Base-by-base conservation (phyloP, 164 flowering plant species). In the Brasenia schreberi region DNA sequence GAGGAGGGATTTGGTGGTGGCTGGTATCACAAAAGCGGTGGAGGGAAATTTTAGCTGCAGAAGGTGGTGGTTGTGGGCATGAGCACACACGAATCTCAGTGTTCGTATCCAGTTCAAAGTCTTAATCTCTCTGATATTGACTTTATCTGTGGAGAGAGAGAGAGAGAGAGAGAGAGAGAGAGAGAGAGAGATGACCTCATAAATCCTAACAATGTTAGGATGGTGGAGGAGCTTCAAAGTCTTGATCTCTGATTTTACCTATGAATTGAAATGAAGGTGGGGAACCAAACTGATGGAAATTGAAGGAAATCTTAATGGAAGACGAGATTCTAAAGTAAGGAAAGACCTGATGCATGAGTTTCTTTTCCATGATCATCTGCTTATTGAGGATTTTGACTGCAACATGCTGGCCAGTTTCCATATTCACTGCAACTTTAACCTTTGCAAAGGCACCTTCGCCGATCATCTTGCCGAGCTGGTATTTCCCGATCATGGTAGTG, bases 361-460 rank as follows among this genome's bases (percentile, higher is more conserved):
- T 76, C 70, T 77, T 74, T 7, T 79, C 73, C 60, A 81, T 52
- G 43, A 89, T 83, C 87, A 80, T 80, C 59, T 71, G 61, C 81
- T 89, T 87, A 64, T 87, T 86, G 0, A 89, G 83, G 79, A 89
- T 79, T 77, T 89, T 89, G 71, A 87, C 69, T 0, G 92, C 96
- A 10, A 83, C 90, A 23, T 71, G 66, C 43, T 78, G 78, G 52
- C 79, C 80, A 4, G 74, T 82, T 43, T 56, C 72, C 7, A 68
- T 74, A 74, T 87, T 77, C 7, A 72, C 64, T 5, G 81, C 96
- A 14, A 85, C 72, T 78, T 83, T 87, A 5, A 89, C 96, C 81
- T 87, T 89, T 33, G 96, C 89, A 66, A 86, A 87, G 66, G 66
- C 79, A 1, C 96, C 96, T 74, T 84, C 89, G n/a, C 96, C 93